These are phyloP conservation scores for Termitomyces titanicus DNA, from an alignment of 768 basidiomycete genomes.

Conservation along the genomic window DNA sequence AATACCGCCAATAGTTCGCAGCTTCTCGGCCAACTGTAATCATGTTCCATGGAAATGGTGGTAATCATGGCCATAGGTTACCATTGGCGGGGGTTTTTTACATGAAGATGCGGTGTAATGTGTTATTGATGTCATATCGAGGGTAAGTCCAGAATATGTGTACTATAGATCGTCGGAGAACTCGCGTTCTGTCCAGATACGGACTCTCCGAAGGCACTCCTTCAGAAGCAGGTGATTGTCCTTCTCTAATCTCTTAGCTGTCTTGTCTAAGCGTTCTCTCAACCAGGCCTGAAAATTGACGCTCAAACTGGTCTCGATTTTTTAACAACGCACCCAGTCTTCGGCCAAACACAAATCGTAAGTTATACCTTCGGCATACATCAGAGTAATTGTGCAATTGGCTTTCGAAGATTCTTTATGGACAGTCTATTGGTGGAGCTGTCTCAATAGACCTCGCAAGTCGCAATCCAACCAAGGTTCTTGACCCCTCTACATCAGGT, in stretches of 20 bases:
- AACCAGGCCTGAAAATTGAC: constrained; percentile 74
- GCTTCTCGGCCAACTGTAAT: constrained; percentile 75
- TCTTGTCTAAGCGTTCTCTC: neutral
- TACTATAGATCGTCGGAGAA: neutral
- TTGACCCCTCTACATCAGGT: neutral
- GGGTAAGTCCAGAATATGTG: constrained; percentile 49
- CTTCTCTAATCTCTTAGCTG: neutral
- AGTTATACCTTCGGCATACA: neutral
- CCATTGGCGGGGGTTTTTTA: constrained; percentile 85
- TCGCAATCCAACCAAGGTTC: constrained; percentile 65
- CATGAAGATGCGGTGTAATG: constrained; percentile 83
- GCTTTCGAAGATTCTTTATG: constrained; percentile 62
- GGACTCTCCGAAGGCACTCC: constrained; percentile 67
- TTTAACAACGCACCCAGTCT: constrained; percentile 54
- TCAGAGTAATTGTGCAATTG: neutral
- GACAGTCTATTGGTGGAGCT: constrained; percentile 90
- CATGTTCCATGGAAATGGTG: constrained; percentile 92
- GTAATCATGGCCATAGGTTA: constrained; percentile 86
- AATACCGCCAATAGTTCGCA: constrained; percentile 29
- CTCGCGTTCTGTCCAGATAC: constrained; percentile 49
- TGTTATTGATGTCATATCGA: constrained; percentile 90
- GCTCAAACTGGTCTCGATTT: constrained; percentile 83
- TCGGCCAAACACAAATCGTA: constrained; percentile 69
- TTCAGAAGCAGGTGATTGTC: constrained; percentile 17
- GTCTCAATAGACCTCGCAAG: constrained; percentile 87